These are phyloP conservation scores for Chaetomium strumarium DNA, from an alignment of 2,329 filamentous ascomycete species.

Conservation along the genomic window DNA sequence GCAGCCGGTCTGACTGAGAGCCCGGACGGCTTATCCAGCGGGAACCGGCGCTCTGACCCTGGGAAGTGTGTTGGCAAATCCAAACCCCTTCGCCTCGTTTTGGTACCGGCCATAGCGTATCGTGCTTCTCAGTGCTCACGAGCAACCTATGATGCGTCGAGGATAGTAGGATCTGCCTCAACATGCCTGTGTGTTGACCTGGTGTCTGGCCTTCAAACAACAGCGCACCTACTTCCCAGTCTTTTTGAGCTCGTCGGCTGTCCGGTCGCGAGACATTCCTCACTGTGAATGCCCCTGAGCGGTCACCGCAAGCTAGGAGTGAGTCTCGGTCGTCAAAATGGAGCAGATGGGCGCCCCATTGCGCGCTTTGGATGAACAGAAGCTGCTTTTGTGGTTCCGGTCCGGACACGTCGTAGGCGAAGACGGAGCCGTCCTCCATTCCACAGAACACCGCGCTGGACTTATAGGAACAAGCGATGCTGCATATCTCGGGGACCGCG, in stretches of 20 bases:
- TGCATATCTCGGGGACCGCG: constrained; percentile 12
- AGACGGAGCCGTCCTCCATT: constrained; percentile 21
- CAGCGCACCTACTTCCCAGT: constrained; percentile 1
- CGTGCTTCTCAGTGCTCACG: constrained; percentile 9
- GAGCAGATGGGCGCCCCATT: constrained; percentile 11
- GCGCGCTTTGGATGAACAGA: constrained; percentile 10
- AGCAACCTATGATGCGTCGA: constrained; percentile 15
- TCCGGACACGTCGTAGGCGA: constrained; percentile 17
- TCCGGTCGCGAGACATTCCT: constrained; percentile 9
- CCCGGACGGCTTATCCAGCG: background rate
- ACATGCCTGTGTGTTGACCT: background rate
- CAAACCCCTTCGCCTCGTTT: background rate
- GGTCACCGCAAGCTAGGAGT: constrained; percentile 18
- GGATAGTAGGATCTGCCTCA: constrained; percentile 16
- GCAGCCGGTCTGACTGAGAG: background rate
- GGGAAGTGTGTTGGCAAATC: background rate
- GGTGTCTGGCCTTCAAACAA: background rate
- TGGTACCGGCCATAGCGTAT: constrained; percentile 18
- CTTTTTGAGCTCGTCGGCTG: background rate
- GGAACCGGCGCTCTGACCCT: background rate
- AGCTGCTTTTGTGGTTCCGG: constrained; percentile 15
- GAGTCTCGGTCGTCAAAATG: constrained; percentile 17
- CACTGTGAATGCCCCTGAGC: constrained; percentile 8
- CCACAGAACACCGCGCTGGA: constrained; percentile 17
- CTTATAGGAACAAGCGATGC: constrained; percentile 13